Evolutionary conservation across 176 grass and related monocot genomes (phyloP).

Genomic region (Oryza coarctata): DNA sequence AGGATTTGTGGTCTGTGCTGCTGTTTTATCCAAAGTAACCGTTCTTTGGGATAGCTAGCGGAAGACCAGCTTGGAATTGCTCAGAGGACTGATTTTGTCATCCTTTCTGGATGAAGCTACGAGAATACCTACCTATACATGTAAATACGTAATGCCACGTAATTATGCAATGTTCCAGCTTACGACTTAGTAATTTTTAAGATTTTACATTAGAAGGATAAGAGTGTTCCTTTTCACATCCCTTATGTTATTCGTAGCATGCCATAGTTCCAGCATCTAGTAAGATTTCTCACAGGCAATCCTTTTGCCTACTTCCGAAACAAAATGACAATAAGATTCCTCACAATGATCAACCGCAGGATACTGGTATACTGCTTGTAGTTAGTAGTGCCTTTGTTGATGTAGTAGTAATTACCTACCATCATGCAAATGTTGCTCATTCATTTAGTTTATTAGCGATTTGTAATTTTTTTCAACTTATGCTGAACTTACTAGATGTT

Average conservation of each 20-base stretch:
- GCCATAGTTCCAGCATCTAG: background rate
- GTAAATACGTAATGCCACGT: background rate
- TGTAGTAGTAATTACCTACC: background rate
- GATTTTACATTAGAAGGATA: constrained; percentile 1
- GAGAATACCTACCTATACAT: background rate
- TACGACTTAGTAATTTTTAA: background rate
- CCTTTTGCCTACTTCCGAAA: background rate
- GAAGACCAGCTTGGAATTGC: background rate
- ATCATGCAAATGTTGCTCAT: background rate
- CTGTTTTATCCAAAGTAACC: background rate
- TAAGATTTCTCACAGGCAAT: background rate
- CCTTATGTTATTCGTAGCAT: background rate
- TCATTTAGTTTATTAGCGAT: background rate
- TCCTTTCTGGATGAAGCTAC: background rate
- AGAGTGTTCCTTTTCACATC: background rate
- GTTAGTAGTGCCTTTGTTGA: background rate
- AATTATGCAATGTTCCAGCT: background rate
- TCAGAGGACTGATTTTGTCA: background rate
- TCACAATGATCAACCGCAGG: background rate
- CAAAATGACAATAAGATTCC: background rate
- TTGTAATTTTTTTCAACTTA: background rate
- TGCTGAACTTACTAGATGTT: background rate
- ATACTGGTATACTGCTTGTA: background rate
- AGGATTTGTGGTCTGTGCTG: background rate
- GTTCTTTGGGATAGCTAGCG: background rate